Evolutionary conservation across 768 basidiomycete species (phyloP), one percentile per base, ranked within the genome.

Genomic region (Pulveroboletus sp.): DNA sequence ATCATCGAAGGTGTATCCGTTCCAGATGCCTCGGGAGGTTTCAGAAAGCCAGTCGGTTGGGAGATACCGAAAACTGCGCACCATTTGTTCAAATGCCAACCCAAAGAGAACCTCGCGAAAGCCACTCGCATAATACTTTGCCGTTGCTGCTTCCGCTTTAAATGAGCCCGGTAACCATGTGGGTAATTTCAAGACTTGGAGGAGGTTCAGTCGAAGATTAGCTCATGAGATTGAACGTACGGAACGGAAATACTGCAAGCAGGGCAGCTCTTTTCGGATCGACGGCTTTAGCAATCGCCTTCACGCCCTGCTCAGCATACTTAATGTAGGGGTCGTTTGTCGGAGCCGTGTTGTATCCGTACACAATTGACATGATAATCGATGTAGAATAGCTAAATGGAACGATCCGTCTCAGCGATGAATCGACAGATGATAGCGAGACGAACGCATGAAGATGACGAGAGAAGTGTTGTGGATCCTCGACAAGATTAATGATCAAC

Each of bases 401-500:
- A 4, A 45, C 24, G 26, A 21, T 21, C 10, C 31, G 8, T 8
- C 11, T 49, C 11, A 51, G 35, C 30, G 4, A 39, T 30, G 24
- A 17, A 55, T 13, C 39, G 17, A 21, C 2, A 32, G 8, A 40
- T 21, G 18, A 38, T 7, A 35, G 41, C 3, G 28, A 31, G 15
- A 67, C 64, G 18, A 48, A 67, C 67, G 56, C 37, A 10, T 60
- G 50, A 10, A 58, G 26, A 40, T 74, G 69, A 6, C 27, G 44
- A 40, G 43, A 15, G 47, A 65, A 67, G 17, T 53, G 50, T 18
- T 47, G 51, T 21, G 73, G 66, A 36, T 59, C 62, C 3, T 60
- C 46, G 17, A 63, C 53, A 24, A 76, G 52, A n/a, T 62, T 63
- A 28, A 60, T 31, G 15, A 76, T 54, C 43, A 74, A 47, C 8